phyloP scores from a whole-genome alignment of 306 rosid genomes.

The Carpinus fangiana region DNA sequence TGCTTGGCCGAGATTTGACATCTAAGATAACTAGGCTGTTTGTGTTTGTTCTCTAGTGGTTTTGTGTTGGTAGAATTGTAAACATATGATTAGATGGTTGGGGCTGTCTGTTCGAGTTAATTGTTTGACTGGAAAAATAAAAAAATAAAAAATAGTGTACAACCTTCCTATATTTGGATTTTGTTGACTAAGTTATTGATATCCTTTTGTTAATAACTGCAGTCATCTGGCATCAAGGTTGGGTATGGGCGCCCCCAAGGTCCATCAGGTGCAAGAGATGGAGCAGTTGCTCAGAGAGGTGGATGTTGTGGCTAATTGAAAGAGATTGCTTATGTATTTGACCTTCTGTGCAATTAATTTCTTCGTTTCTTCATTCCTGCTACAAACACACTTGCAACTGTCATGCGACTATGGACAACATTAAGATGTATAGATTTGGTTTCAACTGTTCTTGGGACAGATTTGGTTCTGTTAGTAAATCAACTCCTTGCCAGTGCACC shows the following conservation, averaged over 20 bases:
- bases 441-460: constrained; percentile 33
- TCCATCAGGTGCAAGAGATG: constrained; percentile 68
- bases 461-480: constrained; percentile 17
- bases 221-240: constrained; percentile 89
- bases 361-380: constrained; percentile 25
- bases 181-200: neutral
- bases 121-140: neutral
- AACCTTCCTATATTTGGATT: neutral
- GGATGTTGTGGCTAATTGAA: constrained; percentile 76
- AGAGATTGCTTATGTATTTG: constrained; percentile 19
- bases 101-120: neutral
- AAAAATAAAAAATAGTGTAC: too few relatives aligned
- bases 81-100: neutral
- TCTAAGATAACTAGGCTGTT: neutral
- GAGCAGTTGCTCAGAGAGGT: constrained; percentile 61
- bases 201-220: constrained; percentile 29
- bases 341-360: constrained; percentile 26
- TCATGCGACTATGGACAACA: constrained; percentile 29
- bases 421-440: constrained; percentile 56
- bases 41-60: neutral
- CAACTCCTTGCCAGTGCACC: neutral
- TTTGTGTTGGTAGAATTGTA: neutral
- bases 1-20: neutral
- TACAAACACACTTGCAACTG: constrained; percentile 33
- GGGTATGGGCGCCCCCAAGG: constrained; percentile 87